Evolutionary conservation across 305 asterid genomes (phyloP), one percentile per base, ranked within the genome.

Genomic region (Fraxinus paxiana): DNA sequence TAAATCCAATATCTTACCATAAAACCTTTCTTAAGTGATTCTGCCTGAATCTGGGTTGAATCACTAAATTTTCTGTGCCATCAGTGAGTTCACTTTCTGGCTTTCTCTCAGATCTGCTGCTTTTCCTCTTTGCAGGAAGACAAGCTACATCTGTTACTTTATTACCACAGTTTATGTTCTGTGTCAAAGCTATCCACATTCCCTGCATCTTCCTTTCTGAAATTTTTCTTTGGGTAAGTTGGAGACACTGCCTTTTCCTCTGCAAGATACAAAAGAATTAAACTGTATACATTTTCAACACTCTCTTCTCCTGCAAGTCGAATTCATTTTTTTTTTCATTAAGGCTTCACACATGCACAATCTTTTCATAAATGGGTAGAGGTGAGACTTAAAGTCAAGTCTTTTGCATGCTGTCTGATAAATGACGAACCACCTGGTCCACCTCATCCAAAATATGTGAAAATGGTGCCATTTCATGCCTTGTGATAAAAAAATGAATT

Each of bases 101-200:
- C 75, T 72, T 63, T 34, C 54, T 59, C 24, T 15, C 61, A 2
- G 51, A 65, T 20, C 43, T 67, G 82, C 34, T 73, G 82, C 43
- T 28, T 28, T 72, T 84, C 17, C 71, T 28, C 48, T 69, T 75
- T 13, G 46, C 30, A 2, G 76, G 74, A 20, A 20, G 80, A 38
- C 56, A n/a, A 28, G 73, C 79, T n/a, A 76, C 77, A 48, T 71
- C 87, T 33, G 38, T 6, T 26, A 56, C 51, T 46, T 69, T 80
- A 67, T 70, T 22, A 6, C 76, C 75, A 7, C 83, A 86, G 1
- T 79, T 81, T 28, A 83, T 76, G 38, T 74, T 86, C 37, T 78
- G 75, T 30, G 69, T 86, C 34, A 83, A 31, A 30, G 85, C 82
- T 51, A 81, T 74, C 82, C 88, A 85, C 75, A 82, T 82, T 7